phyloP scores from a whole-genome alignment of 2,329 filamentous ascomycete genomes.

The Fusarium sp. region DNA sequence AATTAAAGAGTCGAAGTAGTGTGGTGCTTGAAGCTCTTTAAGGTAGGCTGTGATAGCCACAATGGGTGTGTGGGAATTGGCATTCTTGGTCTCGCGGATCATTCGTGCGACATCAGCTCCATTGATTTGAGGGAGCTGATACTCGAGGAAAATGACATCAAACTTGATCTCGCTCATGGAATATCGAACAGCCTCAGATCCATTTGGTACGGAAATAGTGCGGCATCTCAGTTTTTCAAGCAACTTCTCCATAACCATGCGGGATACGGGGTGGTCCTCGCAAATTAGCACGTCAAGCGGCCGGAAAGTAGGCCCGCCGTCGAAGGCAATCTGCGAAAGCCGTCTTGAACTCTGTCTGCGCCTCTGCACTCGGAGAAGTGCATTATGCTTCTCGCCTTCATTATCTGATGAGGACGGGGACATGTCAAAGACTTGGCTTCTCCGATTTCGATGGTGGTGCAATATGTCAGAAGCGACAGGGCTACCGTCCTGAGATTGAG shows the following conservation, averaged over 20 bases:
- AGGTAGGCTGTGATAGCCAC: constrained; percentile 97
- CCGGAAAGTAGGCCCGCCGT: constrained; percentile 86
- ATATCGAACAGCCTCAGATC: constrained; percentile 90
- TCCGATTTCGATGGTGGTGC: constrained; percentile 85
- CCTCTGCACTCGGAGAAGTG: constrained; percentile 89
- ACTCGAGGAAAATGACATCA: constrained; percentile 98
- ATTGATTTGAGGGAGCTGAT: constrained; percentile 93
- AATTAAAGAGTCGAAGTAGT: constrained; percentile 95
- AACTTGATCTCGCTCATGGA: constrained; percentile 98
- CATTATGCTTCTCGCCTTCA: constrained; percentile 91
- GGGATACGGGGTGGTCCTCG: constrained; percentile 95
- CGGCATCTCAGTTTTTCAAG: constrained; percentile 95
- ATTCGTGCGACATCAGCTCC: constrained; percentile 96
- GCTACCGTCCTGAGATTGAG: constrained; percentile 93
- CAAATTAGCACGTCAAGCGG: constrained; percentile 95
- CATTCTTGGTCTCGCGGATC: constrained; percentile 96
- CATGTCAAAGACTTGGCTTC: constrained; percentile 95
- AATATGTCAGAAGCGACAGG: constrained; percentile 75
- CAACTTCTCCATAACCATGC: constrained; percentile 98
- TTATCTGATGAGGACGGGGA: constrained; percentile 98
- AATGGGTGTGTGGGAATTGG: constrained; percentile 93
- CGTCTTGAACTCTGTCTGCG: constrained; percentile 95
- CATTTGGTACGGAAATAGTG: constrained; percentile 90
- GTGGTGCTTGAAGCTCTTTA: constrained; percentile 94
- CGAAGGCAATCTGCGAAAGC: constrained; percentile 88